Percentiles rank a stretch among this genome's conserved stretches.
phyloP scores from a whole-genome alignment of 129 eudicot genomes.

The Saussurea involucrata region DNA sequence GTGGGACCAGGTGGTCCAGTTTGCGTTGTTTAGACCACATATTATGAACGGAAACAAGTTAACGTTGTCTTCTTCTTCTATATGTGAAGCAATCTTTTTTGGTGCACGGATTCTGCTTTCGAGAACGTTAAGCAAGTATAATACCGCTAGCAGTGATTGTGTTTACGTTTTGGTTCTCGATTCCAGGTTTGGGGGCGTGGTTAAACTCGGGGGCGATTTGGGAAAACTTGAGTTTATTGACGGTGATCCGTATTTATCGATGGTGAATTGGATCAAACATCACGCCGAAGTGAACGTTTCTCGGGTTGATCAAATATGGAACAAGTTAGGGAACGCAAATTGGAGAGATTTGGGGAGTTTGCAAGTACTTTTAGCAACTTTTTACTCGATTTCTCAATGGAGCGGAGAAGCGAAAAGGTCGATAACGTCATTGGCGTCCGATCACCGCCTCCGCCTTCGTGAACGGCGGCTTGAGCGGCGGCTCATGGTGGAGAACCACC shows the following conservation, averaged over 20 bases:
- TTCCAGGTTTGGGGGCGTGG: slow-evolving; percentile 75
- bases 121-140: slow-evolving; percentile 56
- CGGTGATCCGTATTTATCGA: slow-evolving; percentile 50
- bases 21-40: slow-evolving; percentile 58
- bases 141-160: slow-evolving; percentile 34
- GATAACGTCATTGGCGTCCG: slow-evolving; percentile 60
- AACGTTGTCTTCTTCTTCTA: slow-evolving; percentile 37
- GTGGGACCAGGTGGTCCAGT: slow-evolving; percentile 78
- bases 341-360: slow-evolving; percentile 88
- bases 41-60: slow-evolving; percentile 48
- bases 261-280: slow-evolving; percentile 60
- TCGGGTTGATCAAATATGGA: slow-evolving; percentile 68
- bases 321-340: slow-evolving; percentile 85
- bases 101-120: slow-evolving; percentile 71
- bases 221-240: slow-evolving; percentile 54
- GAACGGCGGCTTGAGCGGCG: slow-evolving; percentile 57
- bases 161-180: slow-evolving; percentile 71
- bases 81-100: slow-evolving; percentile 75
- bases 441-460: slow-evolving; percentile 71
- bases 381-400: slow-evolving; percentile 60
- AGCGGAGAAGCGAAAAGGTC: slow-evolving; percentile 68
- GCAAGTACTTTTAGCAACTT: slow-evolving; percentile 66
- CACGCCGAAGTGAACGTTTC: slow-evolving; percentile 64
- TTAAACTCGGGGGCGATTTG: slow-evolving; percentile 69
- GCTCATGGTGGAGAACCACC: slow-evolving; percentile 36